Evolutionary conservation across 345 rosid genomes (phyloP), one percentile per base, ranked within the genome.

Genomic region (Brassica napus): DNA sequence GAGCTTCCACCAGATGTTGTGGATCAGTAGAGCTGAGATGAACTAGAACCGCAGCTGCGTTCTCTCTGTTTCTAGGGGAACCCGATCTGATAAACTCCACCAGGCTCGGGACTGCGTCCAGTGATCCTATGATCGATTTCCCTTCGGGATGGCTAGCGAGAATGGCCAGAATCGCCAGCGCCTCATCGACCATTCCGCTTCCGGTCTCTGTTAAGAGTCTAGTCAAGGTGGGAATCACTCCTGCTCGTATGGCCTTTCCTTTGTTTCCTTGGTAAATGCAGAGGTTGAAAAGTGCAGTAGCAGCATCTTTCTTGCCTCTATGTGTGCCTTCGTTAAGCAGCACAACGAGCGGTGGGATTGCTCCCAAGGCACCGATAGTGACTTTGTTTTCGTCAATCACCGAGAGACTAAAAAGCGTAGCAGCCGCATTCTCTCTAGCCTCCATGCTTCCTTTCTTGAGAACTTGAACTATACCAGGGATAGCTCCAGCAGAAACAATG

Each of bases 381-480:
- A 95, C 96, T 83, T 95, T 95, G 71, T 93, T 89, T 83, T 91
- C 99, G 39, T 95, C 99, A 28, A 93, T 86, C 16, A 93, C 97
- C 0, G 98, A 95, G 57, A 95, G 91, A 83, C 99, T 95, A 80
- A 95, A 95, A 65, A 95, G 96, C 6, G 98, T 89, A 30, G 99
- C 99, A 1, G 99, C 99, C 3, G 99, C 98, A 69, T 95, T 95
- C 83, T 95, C 99, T 79, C 97, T 90, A 14, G 99, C 99, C 72
- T 93, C 98, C 99, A 93, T 95, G 90, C 96, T 93, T 37, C 99
- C 99, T 78, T 85, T 95, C 87, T 88, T 95, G 37, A 95, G 96
- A 39, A 95, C 99, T 73, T 86, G 94, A 60, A 93, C 96, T 63
- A 95, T 91, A 73, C 98, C 93, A 8, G 96, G 99, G 77, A 95